Evolutionary conservation across 768 basidiomycete genomes (phyloP).

Genomic region (Termitomyces sp.): DNA sequence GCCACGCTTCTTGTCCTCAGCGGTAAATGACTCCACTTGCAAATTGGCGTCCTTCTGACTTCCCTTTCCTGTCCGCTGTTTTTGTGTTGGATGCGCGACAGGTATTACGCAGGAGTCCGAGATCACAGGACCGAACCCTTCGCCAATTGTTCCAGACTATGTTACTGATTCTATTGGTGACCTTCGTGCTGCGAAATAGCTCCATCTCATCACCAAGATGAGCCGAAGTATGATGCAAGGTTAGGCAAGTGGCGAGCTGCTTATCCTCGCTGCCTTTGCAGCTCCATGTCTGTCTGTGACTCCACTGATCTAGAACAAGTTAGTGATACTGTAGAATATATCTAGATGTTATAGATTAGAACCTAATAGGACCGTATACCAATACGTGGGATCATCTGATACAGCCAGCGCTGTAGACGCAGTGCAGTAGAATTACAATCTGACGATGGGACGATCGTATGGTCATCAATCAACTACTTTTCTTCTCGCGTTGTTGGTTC

Average conservation of each 20-base stretch:
- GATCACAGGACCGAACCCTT: conserved; percentile 67
- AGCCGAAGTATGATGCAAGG: background rate
- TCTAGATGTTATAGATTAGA: background rate
- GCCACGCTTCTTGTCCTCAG: conserved; percentile 89
- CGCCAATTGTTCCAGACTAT: conserved; percentile 75
- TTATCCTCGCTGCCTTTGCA: background rate
- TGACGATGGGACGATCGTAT: background rate
- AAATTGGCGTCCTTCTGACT: background rate
- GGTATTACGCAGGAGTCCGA: conserved; percentile 78
- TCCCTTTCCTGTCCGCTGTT: background rate
- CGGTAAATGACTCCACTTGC: conserved; percentile 40
- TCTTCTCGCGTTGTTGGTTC: conserved; percentile 11
- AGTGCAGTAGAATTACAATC: background rate
- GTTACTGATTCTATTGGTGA: conserved; percentile 82
- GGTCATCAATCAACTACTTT: conserved; percentile 6
- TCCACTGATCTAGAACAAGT: background rate
- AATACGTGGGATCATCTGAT: background rate
- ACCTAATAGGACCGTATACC: background rate
- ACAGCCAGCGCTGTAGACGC: conserved; percentile 1
- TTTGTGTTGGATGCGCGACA: conserved; percentile 23
- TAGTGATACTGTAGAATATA: background rate
- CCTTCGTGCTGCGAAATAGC: conserved; percentile 40
- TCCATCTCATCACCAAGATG: background rate
- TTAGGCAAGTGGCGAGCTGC: background rate
- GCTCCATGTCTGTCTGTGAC: background rate